Base-by-base conservation (phyloP, 495 filamentous ascomycete species). In the Collariella sp. region DNA sequence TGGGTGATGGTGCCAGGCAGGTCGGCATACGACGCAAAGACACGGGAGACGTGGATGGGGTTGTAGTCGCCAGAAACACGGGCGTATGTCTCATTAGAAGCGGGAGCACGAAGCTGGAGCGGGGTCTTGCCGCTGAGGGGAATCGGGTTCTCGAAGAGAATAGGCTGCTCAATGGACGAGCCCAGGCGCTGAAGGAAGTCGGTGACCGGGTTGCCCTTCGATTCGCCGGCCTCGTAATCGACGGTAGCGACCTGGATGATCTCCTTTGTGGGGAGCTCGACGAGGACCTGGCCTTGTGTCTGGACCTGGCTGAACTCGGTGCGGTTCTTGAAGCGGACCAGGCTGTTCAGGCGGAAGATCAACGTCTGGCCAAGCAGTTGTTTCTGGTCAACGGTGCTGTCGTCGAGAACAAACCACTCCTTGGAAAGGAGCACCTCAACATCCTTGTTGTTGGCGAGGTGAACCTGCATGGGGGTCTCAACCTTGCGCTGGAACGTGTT, bases 401-500 rank as follows among this genome's bases (percentile, higher is more conserved):
- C 71, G 56, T 81, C 77, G 43, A 96, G 76, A 49, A 83, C 82
- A 76, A 98, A 95, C 93, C 93, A 98, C 65, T 95, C 87, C 78
- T 97, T 97, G 20, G 90, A 96, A 56, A 85, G 84, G 39, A 98
- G 80, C 20, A 97, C 86, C 36, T 93, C 90, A 19, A 98, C 86
- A 62, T 97, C 93, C 68, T 93, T 91, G 63, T 80, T 83, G 13
- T 87, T 87, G 16, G 73, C 79, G 31, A 97, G 81, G 64, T 95
- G 87, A 20, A 98, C 76, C 70, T 97, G 87, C 83, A 96, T 95
- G 7, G 94, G 91, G 1, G 84, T 95, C 71, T 98, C 93, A 49
- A 84, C 82, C 78, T 95, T 96, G 59, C 93, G 87, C 72, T 97
- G 91, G 81, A 97, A 98, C 13, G 93, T 98, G 69, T 96, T 97